These are phyloP conservation scores for Neurospora tetraspora DNA, from an alignment of 495 filamentous ascomycete genomes.

Conservation along the genomic window DNA sequence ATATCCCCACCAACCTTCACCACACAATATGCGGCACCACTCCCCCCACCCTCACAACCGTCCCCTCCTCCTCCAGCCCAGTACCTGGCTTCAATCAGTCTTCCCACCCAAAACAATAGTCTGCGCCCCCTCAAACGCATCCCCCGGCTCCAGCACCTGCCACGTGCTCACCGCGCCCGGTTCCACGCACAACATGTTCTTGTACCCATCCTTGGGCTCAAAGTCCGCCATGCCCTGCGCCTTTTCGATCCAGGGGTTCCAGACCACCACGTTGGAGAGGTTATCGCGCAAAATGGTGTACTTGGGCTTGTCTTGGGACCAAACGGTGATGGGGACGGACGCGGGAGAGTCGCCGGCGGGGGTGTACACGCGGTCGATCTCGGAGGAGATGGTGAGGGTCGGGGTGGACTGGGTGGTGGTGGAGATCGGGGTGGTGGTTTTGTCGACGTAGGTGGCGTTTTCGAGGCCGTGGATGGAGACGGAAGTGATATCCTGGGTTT, in stretches of 20 bases:
- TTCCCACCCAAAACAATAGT: conserved; percentile 37
- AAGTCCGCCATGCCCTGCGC: conserved; percentile 78
- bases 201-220: conserved; percentile 76
- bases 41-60: too few species aligned
- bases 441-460: conserved; percentile 67
- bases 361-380: conserved; percentile 66
- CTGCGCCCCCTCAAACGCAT: conserved; percentile 85
- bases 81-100: background rate
- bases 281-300: conserved; percentile 72
- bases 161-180: conserved; percentile 73
- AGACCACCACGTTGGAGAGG: conserved; percentile 79
- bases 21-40: too few species aligned
- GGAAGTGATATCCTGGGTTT: conserved; percentile 58
- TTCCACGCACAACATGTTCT: conserved; percentile 90
- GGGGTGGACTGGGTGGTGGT: conserved; percentile 44
- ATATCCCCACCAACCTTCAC: too few species aligned
- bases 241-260: conserved; percentile 94
- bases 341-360: conserved; percentile 48
- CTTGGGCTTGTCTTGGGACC: conserved; percentile 47
- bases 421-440: conserved; percentile 49
- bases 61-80: too few species aligned
- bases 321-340: conserved; percentile 46
- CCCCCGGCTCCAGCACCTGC: conserved; percentile 75
- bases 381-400: conserved; percentile 49
- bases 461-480: conserved; percentile 64